phyloP scores from a whole-genome alignment of 225 moss, liverwort and hornwort species.

The Ulota crispa region DNA sequence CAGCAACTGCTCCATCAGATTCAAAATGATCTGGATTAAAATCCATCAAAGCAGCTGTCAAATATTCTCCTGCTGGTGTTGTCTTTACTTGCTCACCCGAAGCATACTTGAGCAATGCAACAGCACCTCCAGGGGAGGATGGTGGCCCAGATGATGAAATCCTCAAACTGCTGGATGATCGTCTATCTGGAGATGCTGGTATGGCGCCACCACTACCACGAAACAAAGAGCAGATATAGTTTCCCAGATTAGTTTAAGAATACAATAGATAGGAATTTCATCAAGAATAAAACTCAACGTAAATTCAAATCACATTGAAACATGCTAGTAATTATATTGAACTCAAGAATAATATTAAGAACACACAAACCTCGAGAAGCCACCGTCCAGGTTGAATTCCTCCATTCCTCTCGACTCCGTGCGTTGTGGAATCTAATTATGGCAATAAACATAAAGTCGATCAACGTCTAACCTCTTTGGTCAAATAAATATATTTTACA shows the following conservation, averaged over 20 bases:
- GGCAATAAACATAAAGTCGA: background rate
- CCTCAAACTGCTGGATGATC: constrained; percentile 47
- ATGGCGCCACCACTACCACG: constrained; percentile 29
- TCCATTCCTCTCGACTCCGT: constrained; percentile 57
- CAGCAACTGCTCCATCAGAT: constrained; percentile 83
- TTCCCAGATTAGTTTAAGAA: constrained; percentile 16
- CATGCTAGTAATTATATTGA: background rate
- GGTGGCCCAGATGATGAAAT: constrained; percentile 49
- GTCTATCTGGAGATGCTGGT: constrained; percentile 51
- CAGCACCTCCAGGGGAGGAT: constrained; percentile 68
- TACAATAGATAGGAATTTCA: constrained; percentile 1
- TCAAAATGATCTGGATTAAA: constrained; percentile 94
- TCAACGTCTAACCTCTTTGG: background rate
- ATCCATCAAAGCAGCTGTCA: constrained; percentile 92
- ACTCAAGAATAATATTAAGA: background rate
- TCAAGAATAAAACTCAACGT: background rate
- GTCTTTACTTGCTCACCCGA: constrained; percentile 64
- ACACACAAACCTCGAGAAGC: constrained; percentile 51
- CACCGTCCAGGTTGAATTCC: constrained; percentile 61
- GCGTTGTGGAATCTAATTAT: constrained; percentile 37
- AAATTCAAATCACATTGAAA: background rate
- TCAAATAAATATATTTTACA: background rate
- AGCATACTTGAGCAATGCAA: constrained; percentile 62
- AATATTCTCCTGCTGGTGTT: constrained; percentile 96
- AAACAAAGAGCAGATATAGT: constrained; percentile 8